phyloP scores from a whole-genome alignment of 805 yeast species.

The Nakazawaea anatomiae region DNA sequence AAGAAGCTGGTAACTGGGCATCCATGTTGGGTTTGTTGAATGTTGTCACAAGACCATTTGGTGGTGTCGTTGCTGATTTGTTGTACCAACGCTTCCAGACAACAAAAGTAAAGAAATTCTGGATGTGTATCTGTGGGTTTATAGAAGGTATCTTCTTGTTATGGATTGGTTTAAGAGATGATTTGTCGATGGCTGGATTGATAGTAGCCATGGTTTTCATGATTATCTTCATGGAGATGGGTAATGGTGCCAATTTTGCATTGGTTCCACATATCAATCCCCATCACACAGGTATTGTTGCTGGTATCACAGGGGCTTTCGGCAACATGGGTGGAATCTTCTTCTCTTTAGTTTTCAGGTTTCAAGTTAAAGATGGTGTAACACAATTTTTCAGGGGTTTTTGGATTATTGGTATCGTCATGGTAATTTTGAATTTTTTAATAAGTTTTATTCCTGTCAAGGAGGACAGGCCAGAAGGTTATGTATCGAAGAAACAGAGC shows the following conservation, averaged over 20 bases:
- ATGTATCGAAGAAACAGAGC: neutral
- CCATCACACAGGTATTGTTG: slow-evolving; percentile 29
- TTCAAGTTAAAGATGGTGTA: slow-evolving; percentile 18
- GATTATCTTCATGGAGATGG: slow-evolving; percentile 31
- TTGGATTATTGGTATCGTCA: slow-evolving; percentile 28
- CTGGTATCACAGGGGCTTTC: slow-evolving; percentile 29
- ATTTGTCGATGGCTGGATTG: slow-evolving; percentile 21
- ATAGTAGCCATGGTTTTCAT: slow-evolving; percentile 24
- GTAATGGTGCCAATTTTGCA: slow-evolving; percentile 31
- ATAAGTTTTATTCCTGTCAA: slow-evolving; percentile 19
- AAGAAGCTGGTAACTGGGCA: slow-evolving; percentile 24
- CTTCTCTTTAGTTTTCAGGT: slow-evolving; percentile 29
- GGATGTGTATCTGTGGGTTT: slow-evolving; percentile 24
- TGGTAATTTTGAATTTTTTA: slow-evolving; percentile 18
- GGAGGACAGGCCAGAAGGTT: slow-evolving; percentile 18
- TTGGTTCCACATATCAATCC: slow-evolving; percentile 29
- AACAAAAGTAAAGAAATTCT: slow-evolving; percentile 25
- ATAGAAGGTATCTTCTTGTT: slow-evolving; percentile 27
- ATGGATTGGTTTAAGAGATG: slow-evolving; percentile 27
- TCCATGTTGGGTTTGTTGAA: slow-evolving; percentile 27
- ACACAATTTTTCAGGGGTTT: slow-evolving; percentile 23
- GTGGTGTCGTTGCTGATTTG: slow-evolving; percentile 23
- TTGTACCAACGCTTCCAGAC: slow-evolving; percentile 23
- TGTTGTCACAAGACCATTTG: slow-evolving; percentile 24
- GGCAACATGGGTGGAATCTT: slow-evolving; percentile 31